Percentiles rank a stretch among this genome's conserved stretches.
phyloP scores from a whole-genome alignment of 2,329 filamentous ascomycete species.

The Sporothrix schenckii region DNA sequence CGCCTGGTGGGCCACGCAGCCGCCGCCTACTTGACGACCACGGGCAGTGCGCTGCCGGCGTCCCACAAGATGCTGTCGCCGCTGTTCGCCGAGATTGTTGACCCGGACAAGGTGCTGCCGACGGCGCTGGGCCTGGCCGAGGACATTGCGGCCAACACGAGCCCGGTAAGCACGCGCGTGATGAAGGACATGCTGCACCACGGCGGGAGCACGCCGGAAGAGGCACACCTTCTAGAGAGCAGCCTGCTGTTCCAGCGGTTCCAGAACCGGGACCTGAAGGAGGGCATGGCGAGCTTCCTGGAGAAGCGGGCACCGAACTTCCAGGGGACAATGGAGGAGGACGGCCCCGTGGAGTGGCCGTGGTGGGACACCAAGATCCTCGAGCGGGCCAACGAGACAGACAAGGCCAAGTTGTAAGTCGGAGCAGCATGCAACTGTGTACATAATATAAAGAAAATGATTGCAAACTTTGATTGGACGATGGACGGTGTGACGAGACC shows the following conservation, averaged over 20 bases:
- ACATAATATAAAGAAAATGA: neutral
- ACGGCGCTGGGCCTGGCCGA: constrained; percentile 65
- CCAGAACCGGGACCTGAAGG: constrained; percentile 60
- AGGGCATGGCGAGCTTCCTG: constrained; percentile 70
- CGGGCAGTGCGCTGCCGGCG: constrained; percentile 62
- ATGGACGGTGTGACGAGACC: too few relatives aligned
- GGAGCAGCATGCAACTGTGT: neutral
- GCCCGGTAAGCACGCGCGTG: constrained; percentile 63
- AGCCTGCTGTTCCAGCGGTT: constrained; percentile 65
- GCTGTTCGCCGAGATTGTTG: constrained; percentile 68
- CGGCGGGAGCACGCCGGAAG: constrained; percentile 63
- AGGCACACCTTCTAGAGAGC: constrained; percentile 70
- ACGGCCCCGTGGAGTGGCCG: constrained; percentile 63
- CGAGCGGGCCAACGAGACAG: constrained; percentile 32
- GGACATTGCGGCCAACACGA: constrained; percentile 69
- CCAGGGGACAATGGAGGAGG: constrained; percentile 49
- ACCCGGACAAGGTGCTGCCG: constrained; percentile 63
- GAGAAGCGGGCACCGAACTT: constrained; percentile 69
- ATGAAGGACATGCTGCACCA: constrained; percentile 74
- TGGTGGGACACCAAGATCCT: constrained; percentile 66
- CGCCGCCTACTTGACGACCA: constrained; percentile 68
- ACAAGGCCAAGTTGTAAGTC: constrained; percentile 33
- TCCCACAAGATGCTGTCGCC: constrained; percentile 56
- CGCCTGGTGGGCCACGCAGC: constrained; percentile 66
- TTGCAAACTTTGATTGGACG: too few relatives aligned